phyloP scores from a whole-genome alignment of 768 basidiomycete species.

The Lentinula edodes region DNA sequence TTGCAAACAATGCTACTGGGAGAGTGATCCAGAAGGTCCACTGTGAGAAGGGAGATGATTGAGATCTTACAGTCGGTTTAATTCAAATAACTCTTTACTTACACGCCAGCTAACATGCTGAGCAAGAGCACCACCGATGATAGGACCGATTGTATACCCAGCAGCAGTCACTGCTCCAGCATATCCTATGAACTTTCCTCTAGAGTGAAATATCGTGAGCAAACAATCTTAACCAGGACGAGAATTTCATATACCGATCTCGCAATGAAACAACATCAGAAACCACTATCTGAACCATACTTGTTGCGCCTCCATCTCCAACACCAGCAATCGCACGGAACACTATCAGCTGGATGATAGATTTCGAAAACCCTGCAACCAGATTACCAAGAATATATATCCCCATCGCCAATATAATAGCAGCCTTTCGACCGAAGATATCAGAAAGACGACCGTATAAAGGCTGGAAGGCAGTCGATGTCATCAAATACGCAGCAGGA shows the following conservation, averaged over 20 bases:
- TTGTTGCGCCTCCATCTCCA: constrained; percentile 67
- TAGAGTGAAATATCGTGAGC: constrained; percentile 13
- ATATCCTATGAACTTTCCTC: constrained; percentile 76
- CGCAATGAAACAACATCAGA: constrained; percentile 71
- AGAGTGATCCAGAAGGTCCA: constrained; percentile 78
- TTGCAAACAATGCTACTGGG: constrained; percentile 49
- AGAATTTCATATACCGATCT: constrained; percentile 38
- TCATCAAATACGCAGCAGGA: constrained; percentile 65
- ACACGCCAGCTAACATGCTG: constrained; percentile 62
- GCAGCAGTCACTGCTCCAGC: constrained; percentile 51
- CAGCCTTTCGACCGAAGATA: constrained; percentile 62
- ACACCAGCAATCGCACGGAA: constrained; percentile 65
- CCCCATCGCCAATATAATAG: constrained; percentile 46
- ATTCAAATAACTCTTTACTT: constrained; percentile 9
- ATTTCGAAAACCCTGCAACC: constrained; percentile 57
- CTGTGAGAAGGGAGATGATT: constrained; percentile 18
- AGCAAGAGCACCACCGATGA: constrained; percentile 60
- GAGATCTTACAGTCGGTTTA: too few species aligned
- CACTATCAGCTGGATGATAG: constrained; percentile 61
- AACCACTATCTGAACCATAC: constrained; percentile 65
- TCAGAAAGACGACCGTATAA: constrained; percentile 59
- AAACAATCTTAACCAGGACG: not conserved
- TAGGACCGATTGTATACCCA: constrained; percentile 62
- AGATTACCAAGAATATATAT: constrained; percentile 64
- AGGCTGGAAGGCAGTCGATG: constrained; percentile 52